Evolutionary conservation across 2,329 filamentous ascomycete genomes (phyloP), one percentile per base, ranked within the genome.

Genomic region (Cladophialophora chaetospira): DNA sequence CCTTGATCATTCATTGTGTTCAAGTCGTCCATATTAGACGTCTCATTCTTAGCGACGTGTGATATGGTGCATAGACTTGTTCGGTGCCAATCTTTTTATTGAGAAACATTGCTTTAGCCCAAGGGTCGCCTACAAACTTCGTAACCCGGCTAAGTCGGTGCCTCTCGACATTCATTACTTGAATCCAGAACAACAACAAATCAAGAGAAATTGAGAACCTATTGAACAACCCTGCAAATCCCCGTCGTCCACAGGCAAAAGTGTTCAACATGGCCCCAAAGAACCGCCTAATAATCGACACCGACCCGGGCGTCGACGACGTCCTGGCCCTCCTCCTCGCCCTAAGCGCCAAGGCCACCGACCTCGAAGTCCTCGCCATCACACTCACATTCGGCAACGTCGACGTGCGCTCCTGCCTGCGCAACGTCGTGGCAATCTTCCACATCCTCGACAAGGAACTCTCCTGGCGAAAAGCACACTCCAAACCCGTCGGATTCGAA

Each of bases 331-430:
- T 97, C 72, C 80, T 99, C 29, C 80, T 97, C 48, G 92, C 94
- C 3, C 83, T 97, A 58, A 88, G 91, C 51, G 86, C 90, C 29
- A 85, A 83, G 21, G 82, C 88, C 0, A 88, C 96, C 65, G 93
- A 97, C 69, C 79, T 97, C 19, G 90, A 97, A 71, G 79, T 97
- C 31, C 73, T 89, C 44, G 82, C 97, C 72, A 80, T 99, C 55
- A 96, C 91, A 1, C 82, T 97, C 58, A 96, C 92, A 0, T 97
- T 94, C 72, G 94, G 94, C 55, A 99, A 99, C 70, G 89, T 97
- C 19, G 86, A 92, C 65, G 84, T 96, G 13, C 81, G 91, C 61
- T 92, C 85, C 88, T 97, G 91, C 67, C 80, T 97, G 48, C 86
- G 88, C 48, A 99, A 99, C 73, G 86, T 89, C 13, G 87, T 97